Percentiles rank a stretch among this genome's conserved stretches.
phyloP scores from a whole-genome alignment of 805 yeast species.

The Nakazawaea pomicola region DNA sequence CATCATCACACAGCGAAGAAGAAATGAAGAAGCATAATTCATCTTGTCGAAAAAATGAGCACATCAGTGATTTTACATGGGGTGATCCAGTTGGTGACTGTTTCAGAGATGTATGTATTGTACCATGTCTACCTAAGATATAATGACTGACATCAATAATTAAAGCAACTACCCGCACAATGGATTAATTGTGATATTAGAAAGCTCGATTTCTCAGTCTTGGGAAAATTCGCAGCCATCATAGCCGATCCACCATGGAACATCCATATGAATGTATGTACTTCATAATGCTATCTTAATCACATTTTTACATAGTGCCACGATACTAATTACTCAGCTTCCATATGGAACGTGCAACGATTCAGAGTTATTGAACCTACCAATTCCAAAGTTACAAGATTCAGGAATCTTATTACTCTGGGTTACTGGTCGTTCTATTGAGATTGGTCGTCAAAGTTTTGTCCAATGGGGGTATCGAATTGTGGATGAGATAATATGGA shows the following conservation, averaged over 20 bases:
- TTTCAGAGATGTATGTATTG: constrained; percentile 16
- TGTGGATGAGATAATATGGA: constrained; percentile 83
- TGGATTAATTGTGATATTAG: constrained; percentile 87
- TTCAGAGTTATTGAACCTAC: constrained; percentile 61
- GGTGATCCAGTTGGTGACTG: constrained; percentile 38
- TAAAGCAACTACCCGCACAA: constrained; percentile 54
- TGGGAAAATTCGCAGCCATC: constrained; percentile 81
- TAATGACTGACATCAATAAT: constrained; percentile 18
- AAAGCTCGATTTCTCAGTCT: constrained; percentile 56
- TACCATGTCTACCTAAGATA: too few species aligned
- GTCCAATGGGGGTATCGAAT: constrained; percentile 78
- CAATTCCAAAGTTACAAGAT: constrained; percentile 65
- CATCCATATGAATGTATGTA: constrained; percentile 80
- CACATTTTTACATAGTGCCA: not conserved
- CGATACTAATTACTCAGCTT: constrained; percentile 18
- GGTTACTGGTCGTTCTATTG: constrained; percentile 95
- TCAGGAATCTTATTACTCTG: constrained; percentile 83
- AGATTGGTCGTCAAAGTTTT: constrained; percentile 75
- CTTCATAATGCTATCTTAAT: too few species aligned
- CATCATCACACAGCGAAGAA: too few species aligned
- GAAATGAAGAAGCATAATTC: too few species aligned
- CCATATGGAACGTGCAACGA: constrained; percentile 79
- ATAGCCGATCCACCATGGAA: constrained; percentile 97
- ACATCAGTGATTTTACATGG: constrained; percentile 37
- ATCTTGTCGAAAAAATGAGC: constrained; percentile 16